Conservation (phyloP, 345 rosid species). For the Salix koriyanagi region DNA sequence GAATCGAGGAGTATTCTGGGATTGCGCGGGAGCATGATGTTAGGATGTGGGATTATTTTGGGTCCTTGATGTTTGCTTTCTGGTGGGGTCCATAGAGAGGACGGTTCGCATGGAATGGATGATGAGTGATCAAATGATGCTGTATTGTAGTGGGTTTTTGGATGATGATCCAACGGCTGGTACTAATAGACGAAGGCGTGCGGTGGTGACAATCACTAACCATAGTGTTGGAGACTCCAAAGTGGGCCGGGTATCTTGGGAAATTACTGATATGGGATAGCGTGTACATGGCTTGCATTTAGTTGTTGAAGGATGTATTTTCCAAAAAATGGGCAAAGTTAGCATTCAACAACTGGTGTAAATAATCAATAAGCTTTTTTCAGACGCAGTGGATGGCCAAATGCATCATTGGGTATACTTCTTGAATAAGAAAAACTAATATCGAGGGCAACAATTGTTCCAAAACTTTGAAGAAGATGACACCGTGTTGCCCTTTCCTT, state of each 20-base stretch:
- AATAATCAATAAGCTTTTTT: too few relatives aligned
- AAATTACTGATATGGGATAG: not conserved
- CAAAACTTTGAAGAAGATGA: slow-evolving; percentile 49
- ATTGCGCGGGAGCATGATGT: not conserved
- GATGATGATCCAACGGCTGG: not conserved
- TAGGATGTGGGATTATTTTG: not conserved
- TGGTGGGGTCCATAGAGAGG: not conserved
- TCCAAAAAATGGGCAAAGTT: too few relatives aligned
- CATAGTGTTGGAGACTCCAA: not conserved
- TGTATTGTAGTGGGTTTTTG: not conserved
- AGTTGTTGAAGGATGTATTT: too few relatives aligned
- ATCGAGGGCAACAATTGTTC: slow-evolving; percentile 13
- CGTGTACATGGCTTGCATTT: too few relatives aligned
- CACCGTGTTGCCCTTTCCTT: slow-evolving; percentile 41
- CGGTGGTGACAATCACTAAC: slow-evolving; percentile 1
- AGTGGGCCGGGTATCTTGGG: not conserved
- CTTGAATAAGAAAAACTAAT: too few relatives aligned
- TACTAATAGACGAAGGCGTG: not conserved
- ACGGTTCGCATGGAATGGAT: not conserved
- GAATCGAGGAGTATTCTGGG: not conserved
- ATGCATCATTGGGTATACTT: too few relatives aligned
- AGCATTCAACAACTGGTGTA: too few relatives aligned
- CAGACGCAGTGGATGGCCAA: too few relatives aligned
- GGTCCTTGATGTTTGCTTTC: not conserved
- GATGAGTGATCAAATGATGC: not conserved